Base-by-base conservation (phyloP, 2,329 filamentous ascomycete genomes). In the Hirsutella minnesotensis region DNA sequence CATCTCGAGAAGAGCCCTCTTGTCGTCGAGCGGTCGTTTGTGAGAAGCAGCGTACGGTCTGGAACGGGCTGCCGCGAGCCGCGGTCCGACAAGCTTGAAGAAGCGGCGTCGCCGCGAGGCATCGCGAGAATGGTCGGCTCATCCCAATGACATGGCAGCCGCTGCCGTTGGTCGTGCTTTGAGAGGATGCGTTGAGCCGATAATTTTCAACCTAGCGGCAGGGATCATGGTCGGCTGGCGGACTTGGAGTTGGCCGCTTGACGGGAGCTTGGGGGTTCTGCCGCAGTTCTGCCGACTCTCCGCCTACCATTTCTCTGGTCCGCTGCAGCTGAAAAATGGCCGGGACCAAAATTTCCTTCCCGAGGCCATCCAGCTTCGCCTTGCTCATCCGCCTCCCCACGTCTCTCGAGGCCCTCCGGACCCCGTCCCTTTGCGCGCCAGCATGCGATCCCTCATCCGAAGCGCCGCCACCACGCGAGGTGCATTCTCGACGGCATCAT, bases 371-470 rank as follows among this genome's bases (percentile, higher is more conserved):
- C 47, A 51, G 45, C 47, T 53, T 56, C 51, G 49, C 45, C 45
- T 45, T 38, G 24, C 41, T 37, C 44, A 47, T 41, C 49, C 51
- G 51, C 49, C 51, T 50, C 48, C 46, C 44, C 49, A 47, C 46
- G 44, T 50, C 49, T 50, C 52, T 46, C 47, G 33, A 35, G 31
- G 15, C 33, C 33, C 16, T 35, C 5, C 9, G 33, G 16, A 18
- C 16, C 33, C 22, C 18, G 52, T 51, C 54, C 55, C 50, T 48
- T 45, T 49, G 51, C 48, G 47, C 44, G 38, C 47, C 54, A 67
- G 55, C 40, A 75, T 74, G 72, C 67, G 64, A 53, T 63, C 66
- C 45, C 53, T 72, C 44, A 59, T 64, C 51, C 65, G 56, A 64
- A 68, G 64, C 63, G 65, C 56, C 43, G 53, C 51, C 36, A 60